A percentile compares a stretch with the other conserved stretches of the same genome.
Evolutionary conservation across 2,329 filamentous ascomycete genomes (phyloP).

Genomic region (Plenodomus lindquistii): DNA sequence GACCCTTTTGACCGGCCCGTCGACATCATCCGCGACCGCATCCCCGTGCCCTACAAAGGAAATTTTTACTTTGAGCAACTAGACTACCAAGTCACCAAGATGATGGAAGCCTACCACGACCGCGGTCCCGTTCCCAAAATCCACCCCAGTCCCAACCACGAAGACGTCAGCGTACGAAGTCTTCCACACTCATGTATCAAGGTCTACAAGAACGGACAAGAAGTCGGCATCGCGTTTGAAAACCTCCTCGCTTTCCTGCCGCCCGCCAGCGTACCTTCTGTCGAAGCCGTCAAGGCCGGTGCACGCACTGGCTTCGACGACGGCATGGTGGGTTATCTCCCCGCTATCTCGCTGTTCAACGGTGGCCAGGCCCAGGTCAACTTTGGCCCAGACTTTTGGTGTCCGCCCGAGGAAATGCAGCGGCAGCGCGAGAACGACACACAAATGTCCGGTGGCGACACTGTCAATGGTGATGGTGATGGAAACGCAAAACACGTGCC

Average conservation of each 20-base stretch:
- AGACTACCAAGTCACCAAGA: conserved; percentile 84
- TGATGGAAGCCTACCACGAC: conserved; percentile 70
- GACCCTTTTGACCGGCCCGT: conserved; percentile 57
- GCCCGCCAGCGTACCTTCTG: conserved; percentile 76
- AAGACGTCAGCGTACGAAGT: conserved; percentile 75
- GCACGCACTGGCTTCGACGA: conserved; percentile 89
- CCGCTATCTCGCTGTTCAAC: conserved; percentile 87
- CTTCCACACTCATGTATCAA: conserved; percentile 84
- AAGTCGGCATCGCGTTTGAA: conserved; percentile 85
- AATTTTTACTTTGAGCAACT: conserved; percentile 94
- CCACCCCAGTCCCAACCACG: conserved; percentile 75
- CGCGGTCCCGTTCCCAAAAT: conserved; percentile 61
- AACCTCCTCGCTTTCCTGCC: conserved; percentile 89
- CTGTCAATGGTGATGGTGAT: not conserved
- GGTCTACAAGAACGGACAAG: conserved; percentile 88
- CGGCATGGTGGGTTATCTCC: conserved; percentile 93
- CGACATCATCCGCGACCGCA: conserved; percentile 92
- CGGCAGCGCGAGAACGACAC: conserved; percentile 41
- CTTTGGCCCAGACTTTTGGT: conserved; percentile 94
- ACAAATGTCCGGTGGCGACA: conserved; percentile 30
- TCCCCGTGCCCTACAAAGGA: conserved; percentile 91
- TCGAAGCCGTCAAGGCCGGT: conserved; percentile 69
- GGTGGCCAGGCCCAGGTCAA: conserved; percentile 91
- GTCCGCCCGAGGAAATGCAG: conserved; percentile 68
- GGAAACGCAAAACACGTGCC: conserved; percentile 17